These are phyloP conservation scores for Rubia peregrina DNA, from an alignment of 305 asterid genomes.

Conservation along the genomic window DNA sequence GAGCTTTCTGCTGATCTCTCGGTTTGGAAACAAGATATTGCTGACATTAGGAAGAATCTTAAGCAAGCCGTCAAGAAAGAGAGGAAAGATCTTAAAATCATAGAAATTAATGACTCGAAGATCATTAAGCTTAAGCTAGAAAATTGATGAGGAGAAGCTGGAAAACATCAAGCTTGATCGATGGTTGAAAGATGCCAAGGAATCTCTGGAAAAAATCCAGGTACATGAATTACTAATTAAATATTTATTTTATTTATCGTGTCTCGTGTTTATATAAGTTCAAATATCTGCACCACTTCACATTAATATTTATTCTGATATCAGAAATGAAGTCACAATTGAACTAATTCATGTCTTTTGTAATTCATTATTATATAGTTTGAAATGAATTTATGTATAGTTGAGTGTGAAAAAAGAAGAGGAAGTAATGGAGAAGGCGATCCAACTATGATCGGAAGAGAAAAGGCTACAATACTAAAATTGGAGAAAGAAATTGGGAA, in stretches of 20 bases:
- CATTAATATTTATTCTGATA: not conserved
- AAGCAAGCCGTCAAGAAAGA: not conserved
- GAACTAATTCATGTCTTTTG: too few species aligned
- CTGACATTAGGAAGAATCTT: not conserved
- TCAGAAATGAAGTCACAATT: too few species aligned
- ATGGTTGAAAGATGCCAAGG: not conserved
- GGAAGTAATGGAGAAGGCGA: not conserved
- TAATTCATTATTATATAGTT: too few species aligned
- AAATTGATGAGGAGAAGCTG: not conserved
- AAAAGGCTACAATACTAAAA: not conserved
- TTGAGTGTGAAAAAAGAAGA: not conserved
- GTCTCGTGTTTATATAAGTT: too few species aligned
- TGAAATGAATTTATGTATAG: not conserved
- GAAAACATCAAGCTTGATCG: not conserved
- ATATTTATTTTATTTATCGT: too few species aligned
- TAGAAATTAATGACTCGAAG: not conserved
- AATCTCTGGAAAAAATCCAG: not conserved
- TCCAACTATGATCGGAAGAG: not conserved
- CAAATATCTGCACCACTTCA: not conserved
- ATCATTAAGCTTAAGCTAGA: not conserved
- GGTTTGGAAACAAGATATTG: not conserved
- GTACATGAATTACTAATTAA: not conserved
- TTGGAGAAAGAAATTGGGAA: not conserved
- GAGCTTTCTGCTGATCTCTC: not conserved
- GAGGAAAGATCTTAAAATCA: not conserved